A percentile compares a stretch with the other conserved stretches of the same genome.
phyloP scores from a whole-genome alignment of 345 rosid species.

The Pistacia atlantica region DNA sequence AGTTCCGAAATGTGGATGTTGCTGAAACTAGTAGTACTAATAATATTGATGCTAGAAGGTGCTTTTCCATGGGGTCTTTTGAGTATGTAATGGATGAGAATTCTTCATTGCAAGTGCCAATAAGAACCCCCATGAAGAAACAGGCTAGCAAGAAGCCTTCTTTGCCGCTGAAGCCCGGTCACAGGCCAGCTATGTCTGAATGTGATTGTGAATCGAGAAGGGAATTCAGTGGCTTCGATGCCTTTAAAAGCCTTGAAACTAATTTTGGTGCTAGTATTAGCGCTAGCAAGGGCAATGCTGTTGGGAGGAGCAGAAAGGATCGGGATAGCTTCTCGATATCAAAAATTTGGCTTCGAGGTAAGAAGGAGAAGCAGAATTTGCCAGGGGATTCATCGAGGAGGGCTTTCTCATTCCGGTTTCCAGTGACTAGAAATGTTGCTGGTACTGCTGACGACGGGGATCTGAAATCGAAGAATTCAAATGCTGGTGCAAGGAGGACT shows the following conservation, averaged over 20 bases:
- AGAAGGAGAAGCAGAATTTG: conserved; percentile 51
- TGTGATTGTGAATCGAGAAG: conserved; percentile 69
- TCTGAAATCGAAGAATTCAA: conserved; percentile 29
- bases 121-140: conserved; percentile 64
- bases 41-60: conserved; percentile 69
- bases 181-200: conserved; percentile 65
- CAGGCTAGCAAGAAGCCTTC: conserved; percentile 50
- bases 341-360: conserved; percentile 83
- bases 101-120: conserved; percentile 72
- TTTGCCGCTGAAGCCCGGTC: conserved; percentile 62
- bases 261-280: conserved; percentile 13
- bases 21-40: conserved; percentile 53
- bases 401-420: conserved; percentile 67
- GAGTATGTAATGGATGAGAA: conserved; percentile 91
- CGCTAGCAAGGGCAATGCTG: conserved; percentile 24
- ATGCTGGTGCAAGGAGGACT: conserved; percentile 30
- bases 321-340: conserved; percentile 83
- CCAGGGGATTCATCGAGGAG: conserved; percentile 52
- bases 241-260: conserved; percentile 24
- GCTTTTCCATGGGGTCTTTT: conserved; percentile 96
- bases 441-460: conserved; percentile 18
- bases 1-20: conserved; percentile 68
- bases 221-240: conserved; percentile 48
- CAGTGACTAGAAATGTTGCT: conserved; percentile 28
- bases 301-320: conserved; percentile 33